Percentiles rank a stretch among this genome's conserved stretches.
Evolutionary conservation across 2,329 filamentous ascomycete genomes (phyloP).

Genomic region (Neophaeococcomyces mojaviensis): DNA sequence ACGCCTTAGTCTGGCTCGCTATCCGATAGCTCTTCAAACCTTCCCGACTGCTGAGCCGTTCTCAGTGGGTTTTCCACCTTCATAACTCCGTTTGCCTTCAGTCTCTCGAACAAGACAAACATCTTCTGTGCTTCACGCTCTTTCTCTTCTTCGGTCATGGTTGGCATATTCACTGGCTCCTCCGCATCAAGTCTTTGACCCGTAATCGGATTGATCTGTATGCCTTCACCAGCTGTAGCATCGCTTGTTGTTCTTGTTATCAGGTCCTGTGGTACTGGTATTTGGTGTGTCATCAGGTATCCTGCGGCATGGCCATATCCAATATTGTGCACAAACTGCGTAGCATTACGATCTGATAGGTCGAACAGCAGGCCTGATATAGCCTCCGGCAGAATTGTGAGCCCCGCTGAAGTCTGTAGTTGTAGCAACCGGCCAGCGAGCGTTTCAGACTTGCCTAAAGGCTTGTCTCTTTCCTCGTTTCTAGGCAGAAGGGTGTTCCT

Average conservation of each 20-base stretch:
- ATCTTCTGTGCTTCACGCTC: conserved; percentile 82
- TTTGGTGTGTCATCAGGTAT: conserved; percentile 76
- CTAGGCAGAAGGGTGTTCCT: conserved; percentile 65
- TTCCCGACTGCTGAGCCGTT: conserved; percentile 59
- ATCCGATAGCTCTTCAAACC: conserved; percentile 46
- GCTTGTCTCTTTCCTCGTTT: conserved; percentile 64
- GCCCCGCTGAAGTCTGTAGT: conserved; percentile 65
- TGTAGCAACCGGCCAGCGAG: conserved; percentile 70
- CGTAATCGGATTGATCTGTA: conserved; percentile 71
- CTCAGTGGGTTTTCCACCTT: conserved; percentile 73
- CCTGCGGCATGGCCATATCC: conserved; percentile 92
- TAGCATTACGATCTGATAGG: conserved; percentile 71
- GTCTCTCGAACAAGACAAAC: conserved; percentile 84
- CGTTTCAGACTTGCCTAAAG: conserved; percentile 67
- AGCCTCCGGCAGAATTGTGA: conserved; percentile 63
- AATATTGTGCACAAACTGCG: conserved; percentile 78
- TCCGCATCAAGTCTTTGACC: conserved; percentile 66
- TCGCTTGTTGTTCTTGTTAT: conserved; percentile 39
- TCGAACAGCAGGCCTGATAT: conserved; percentile 79
- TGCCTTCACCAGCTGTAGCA: conserved; percentile 25
- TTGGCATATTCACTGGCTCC: conserved; percentile 42
- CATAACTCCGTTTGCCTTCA: conserved; percentile 68
- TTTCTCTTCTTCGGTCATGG: conserved; percentile 88
- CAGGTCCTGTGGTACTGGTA: conserved; percentile 64
- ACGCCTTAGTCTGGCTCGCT: conserved; percentile 11